phyloP scores from a whole-genome alignment of 2,329 filamentous ascomycete genomes.

The Diplocarpon rosae region DNA sequence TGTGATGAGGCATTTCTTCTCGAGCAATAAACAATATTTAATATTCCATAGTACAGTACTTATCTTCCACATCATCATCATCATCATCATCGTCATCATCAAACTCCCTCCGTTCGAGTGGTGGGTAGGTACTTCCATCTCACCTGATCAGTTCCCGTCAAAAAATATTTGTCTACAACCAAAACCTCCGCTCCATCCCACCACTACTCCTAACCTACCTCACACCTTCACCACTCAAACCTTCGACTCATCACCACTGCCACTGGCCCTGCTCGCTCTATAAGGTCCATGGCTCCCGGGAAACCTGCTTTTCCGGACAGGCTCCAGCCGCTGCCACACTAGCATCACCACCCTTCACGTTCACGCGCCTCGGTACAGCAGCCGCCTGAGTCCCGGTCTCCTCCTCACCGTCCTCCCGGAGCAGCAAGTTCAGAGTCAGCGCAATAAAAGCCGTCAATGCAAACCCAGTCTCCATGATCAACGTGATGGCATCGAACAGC shows the following conservation, averaged over 20 bases:
- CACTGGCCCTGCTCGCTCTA: conserved; percentile 1
- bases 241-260: conserved; percentile 1
- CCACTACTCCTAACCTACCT: no score
- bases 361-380: conserved; percentile 13
- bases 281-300: background rate
- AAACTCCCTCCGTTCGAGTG: no score
- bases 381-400: conserved; percentile 22
- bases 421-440: conserved; percentile 59
- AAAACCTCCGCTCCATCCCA: no score
- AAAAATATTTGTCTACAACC: no score
- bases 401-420: conserved; percentile 67
- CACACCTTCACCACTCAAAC: background rate
- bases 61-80: no score
- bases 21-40: no score
- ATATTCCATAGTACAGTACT: no score
- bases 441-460: conserved; percentile 64
- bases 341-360: conserved; percentile 5
- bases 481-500: conserved; percentile 62
- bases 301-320: conserved; percentile 1
- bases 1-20: no score
- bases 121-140: no score
- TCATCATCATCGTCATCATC: no score
- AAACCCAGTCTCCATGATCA: conserved; percentile 67
- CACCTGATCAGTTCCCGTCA: no score
- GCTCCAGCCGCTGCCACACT: background rate